Evolutionary conservation across 139 green algal species (phyloP).

Genomic region (Chlamydomonas asymmetrica): DNA sequence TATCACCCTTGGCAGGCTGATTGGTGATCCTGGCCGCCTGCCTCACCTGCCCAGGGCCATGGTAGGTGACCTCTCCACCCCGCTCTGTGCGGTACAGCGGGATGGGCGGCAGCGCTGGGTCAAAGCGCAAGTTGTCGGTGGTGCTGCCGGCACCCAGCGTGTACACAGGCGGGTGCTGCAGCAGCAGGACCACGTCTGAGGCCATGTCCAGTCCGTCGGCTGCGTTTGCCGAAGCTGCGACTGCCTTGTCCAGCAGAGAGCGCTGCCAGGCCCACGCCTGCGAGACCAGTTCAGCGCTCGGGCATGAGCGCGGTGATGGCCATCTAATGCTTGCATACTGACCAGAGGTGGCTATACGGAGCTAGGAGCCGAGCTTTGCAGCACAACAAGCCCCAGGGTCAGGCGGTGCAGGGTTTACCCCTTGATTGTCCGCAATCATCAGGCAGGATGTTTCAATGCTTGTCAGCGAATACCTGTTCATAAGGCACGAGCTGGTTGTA

Average conservation of each 20-base stretch:
- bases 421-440: no score
- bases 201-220: not conserved
- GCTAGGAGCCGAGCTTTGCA: not conserved
- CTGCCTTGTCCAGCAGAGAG: conserved; percentile 6
- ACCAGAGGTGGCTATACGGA: not conserved
- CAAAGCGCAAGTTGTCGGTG: conserved; percentile 46
- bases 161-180: conserved; percentile 81
- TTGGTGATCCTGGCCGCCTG: not conserved
- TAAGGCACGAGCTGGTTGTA: conserved; percentile 29
- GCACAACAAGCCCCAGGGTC: not conserved
- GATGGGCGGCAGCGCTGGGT: conserved; percentile 34
- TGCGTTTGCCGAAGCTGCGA: no score
- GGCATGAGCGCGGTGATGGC: no score
- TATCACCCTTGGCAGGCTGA: no score
- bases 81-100: conserved; percentile 61
- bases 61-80: conserved; percentile 91
- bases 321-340: not conserved
- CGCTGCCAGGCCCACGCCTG: conserved; percentile 29
- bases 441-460: no score
- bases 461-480: conserved; percentile 18
- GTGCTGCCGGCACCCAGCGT: conserved; percentile 83
- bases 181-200: conserved; percentile 2
- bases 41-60: conserved; percentile 80
- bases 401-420: no score
- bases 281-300: not conserved